A percentile compares a stretch with the other conserved stretches of the same genome.
Evolutionary conservation across 345 rosid species (phyloP).

Genomic region (Arabidopsis suecica): DNA sequence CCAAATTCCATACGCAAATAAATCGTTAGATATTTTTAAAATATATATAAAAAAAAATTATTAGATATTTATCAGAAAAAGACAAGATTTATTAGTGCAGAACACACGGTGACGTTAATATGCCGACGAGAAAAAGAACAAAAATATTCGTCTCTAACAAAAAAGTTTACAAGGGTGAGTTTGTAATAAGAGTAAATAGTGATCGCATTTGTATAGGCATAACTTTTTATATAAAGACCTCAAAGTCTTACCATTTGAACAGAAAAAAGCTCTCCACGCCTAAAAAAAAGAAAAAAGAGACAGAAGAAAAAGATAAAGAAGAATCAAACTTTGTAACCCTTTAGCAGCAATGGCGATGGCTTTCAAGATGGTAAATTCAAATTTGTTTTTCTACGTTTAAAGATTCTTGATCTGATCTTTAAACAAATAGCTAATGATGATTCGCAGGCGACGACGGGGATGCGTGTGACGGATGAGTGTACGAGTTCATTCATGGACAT

Average conservation of each 20-base stretch:
- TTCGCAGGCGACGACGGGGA: conserved; percentile 85
- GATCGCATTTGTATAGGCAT: conserved; percentile 44
- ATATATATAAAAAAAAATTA: too few relatives aligned
- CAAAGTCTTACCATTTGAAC: conserved; percentile 24
- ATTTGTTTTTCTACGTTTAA: background rate
- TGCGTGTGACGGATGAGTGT: conserved; percentile 93
- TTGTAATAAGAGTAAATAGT: conserved; percentile 46
- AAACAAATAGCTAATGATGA: background rate
- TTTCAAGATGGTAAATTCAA: conserved; percentile 81
- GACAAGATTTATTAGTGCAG: background rate
- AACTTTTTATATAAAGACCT: conserved; percentile 56
- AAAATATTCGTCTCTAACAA: conserved; percentile 7
- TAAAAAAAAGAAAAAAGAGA: conserved; percentile 19
- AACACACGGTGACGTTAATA: background rate
- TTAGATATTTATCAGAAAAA: too few relatives aligned
- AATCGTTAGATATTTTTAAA: too few relatives aligned
- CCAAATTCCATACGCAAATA: too few relatives aligned
- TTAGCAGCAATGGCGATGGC: conserved; percentile 90
- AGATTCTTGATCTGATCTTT: background rate
- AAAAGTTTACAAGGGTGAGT: conserved; percentile 16
- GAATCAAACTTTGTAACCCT: background rate
- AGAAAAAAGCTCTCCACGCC: background rate
- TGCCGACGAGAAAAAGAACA: conserved; percentile 8
- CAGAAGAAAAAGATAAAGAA: conserved; percentile 19
- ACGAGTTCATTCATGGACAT: conserved; percentile 86